phyloP scores from a whole-genome alignment of 306 rosid species.

The Dalbergia cultrata region DNA sequence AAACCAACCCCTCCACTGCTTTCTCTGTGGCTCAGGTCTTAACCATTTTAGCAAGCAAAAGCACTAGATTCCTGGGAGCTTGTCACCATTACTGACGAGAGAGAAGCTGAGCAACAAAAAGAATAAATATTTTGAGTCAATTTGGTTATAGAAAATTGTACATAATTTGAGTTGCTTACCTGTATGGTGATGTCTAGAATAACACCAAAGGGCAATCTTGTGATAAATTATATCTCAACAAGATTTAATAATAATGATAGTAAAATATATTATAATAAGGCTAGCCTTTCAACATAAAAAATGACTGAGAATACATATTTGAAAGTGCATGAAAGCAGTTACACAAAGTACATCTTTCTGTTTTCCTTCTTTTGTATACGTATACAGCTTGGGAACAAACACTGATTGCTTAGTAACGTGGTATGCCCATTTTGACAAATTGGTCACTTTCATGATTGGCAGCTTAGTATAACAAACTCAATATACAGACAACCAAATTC shows the following conservation, averaged over 20 bases:
- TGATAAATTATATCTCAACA: constrained; percentile 26
- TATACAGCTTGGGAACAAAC: constrained; percentile 28
- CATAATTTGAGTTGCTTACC: constrained; percentile 58
- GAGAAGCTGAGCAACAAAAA: constrained; percentile 48
- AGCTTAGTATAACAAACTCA: constrained; percentile 31
- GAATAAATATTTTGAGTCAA: constrained; percentile 56
- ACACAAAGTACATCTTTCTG: constrained; percentile 27
- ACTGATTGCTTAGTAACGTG: constrained; percentile 42
- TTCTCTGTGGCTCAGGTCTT: constrained; percentile 41
- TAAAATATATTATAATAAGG: not conserved
- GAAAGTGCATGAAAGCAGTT: constrained; percentile 36
- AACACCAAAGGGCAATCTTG: constrained; percentile 4
- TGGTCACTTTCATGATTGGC: constrained; percentile 45
- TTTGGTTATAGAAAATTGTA: constrained; percentile 47
- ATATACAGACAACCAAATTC: constrained; percentile 5
- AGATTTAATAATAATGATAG: not conserved
- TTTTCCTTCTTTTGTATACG: constrained; percentile 17
- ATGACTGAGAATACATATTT: not conserved
- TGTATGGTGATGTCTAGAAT: constrained; percentile 34
- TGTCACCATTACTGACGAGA: constrained; percentile 66
- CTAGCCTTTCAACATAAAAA: constrained; percentile 18
- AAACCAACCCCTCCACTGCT: constrained; percentile 47
- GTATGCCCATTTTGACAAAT: constrained; percentile 42
- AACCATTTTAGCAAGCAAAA: constrained; percentile 58
- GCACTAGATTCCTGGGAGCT: constrained; percentile 73